phyloP scores from a whole-genome alignment of 2,329 filamentous ascomycete species.

The Sporothrix pseudoabietina region DNA sequence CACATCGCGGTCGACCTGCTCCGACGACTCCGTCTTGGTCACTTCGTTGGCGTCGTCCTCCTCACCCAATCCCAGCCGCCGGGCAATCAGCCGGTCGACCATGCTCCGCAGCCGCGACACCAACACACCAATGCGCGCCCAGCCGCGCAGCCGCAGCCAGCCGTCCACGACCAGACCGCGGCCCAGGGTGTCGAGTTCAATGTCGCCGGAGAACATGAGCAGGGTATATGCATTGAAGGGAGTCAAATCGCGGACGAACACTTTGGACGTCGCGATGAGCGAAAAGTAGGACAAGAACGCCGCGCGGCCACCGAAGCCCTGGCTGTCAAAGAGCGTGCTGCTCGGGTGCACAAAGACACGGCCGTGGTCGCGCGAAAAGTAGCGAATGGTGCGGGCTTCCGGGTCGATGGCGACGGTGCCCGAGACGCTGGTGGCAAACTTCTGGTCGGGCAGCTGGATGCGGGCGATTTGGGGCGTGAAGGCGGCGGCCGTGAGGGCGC shows the following conservation, averaged over 20 bases:
- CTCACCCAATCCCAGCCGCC: conserved; percentile 76
- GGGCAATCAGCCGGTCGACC: conserved; percentile 80
- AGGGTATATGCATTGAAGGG: conserved; percentile 90
- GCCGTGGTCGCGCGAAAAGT: conserved; percentile 81
- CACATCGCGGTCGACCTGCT: conserved; percentile 64
- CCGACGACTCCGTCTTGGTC: conserved; percentile 40
- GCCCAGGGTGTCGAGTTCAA: conserved; percentile 83
- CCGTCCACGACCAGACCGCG: conserved; percentile 87
- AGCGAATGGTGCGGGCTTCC: conserved; percentile 88
- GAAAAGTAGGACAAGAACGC: conserved; percentile 87
- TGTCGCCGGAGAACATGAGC: conserved; percentile 84
- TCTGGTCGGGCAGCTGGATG: conserved; percentile 93
- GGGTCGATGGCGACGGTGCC: conserved; percentile 92
- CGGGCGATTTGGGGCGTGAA: conserved; percentile 86
- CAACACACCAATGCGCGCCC: conserved; percentile 91
- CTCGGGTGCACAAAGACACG: conserved; percentile 92
- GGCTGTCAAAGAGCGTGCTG: conserved; percentile 81
- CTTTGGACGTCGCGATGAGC: conserved; percentile 88
- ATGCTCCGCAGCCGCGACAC: conserved; percentile 80
- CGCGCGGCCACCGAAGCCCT: conserved; percentile 73
- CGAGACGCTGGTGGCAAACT: conserved; percentile 83
- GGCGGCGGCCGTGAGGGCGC: conserved; percentile 70
- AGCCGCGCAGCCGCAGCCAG: conserved; percentile 83
- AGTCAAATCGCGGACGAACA: conserved; percentile 88
- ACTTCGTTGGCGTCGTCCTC: neutral